Percentiles rank a stretch among this genome's conserved stretches.
Conservation (phyloP, 345 rosid genomes). For the Linum lewisii region DNA sequence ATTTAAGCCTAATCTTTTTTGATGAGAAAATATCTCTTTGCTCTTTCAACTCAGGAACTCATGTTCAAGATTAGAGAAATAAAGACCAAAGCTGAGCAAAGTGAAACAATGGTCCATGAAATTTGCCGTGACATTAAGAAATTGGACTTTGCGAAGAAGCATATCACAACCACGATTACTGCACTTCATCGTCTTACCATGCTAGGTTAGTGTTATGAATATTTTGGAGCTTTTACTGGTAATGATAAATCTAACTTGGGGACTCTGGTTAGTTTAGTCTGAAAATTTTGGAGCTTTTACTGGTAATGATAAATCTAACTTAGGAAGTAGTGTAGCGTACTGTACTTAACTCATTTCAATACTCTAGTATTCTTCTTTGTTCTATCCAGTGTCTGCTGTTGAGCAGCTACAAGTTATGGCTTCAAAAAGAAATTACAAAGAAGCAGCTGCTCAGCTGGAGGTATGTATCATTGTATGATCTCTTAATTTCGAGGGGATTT, state of each 20-base stretch:
- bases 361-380: conserved; percentile 16
- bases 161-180: conserved; percentile 93
- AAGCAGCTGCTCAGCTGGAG: conserved; percentile 98
- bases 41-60: conserved; percentile 55
- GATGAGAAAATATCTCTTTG: conserved; percentile 2
- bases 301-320: neutral
- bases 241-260: too few relatives aligned
- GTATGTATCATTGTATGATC: conserved; percentile 23
- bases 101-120: conserved; percentile 99
- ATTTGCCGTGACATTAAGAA: conserved; percentile 98
- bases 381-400: conserved; percentile 80
- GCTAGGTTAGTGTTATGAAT: conserved; percentile 53
- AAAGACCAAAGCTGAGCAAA: conserved; percentile 97
- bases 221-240: neutral
- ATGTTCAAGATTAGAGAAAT: conserved; percentile 88
- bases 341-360: neutral
- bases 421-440: conserved; percentile 90
- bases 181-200: conserved; percentile 99
- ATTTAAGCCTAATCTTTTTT: neutral
- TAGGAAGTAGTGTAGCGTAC: neutral
- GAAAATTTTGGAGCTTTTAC: neutral
- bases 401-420: conserved; percentile 99
- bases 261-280: neutral
- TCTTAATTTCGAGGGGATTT: neutral
- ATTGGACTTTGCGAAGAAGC: conserved; percentile 98